Base-by-base conservation (phyloP, 345 rosid genomes). In the Brassica incana region DNA sequence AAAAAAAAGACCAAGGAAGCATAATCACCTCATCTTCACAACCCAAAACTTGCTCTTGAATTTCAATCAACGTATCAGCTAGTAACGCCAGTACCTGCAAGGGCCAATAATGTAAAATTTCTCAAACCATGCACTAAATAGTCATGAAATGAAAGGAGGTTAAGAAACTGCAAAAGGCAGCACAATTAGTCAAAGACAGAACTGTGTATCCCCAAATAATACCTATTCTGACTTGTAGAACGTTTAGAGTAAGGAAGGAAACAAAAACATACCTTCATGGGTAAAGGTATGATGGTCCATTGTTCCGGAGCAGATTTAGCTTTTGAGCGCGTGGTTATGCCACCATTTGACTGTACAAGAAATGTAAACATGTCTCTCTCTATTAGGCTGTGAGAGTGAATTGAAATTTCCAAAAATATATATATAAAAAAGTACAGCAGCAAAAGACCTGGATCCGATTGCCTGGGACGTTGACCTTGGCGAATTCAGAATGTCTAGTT, bases 251-350 rank as follows among this genome's bases (percentile, higher is more conserved):
- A 74, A 32, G 32, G 62, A 66, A 52, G 32, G 72, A 72, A 65
- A 78, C 61, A 74, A 67, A 63, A 48, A 67, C 71, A 65, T 85
- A 91, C 98, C 96, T 92, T 94, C 35, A 71, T 86, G 80, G 97
- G 93, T 58, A 94, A 90, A 52, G 91, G 89, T 69, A 91, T 74
- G 70, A 85, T 60, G 27, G 92, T 91, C 98, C 98, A 94, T 63
- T 84, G 90, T 79, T 92, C 95, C n/a, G 97, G 97, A 84, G 89
- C 86, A 25, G 78, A 81, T 87, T 89, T 94, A 83, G 95, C 88
- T 87, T 89, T 94, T 67, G 97, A 90, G 58, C 98, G 97, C 70
- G 98, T 92, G 72, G 86, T 91, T 87, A 94, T 88, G 84, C 94
- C 97, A 77, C 87, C 77, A 58, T 80, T 78, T 65, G 91, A 84